Base-by-base conservation (phyloP, 257 asterid species). In the Leptodermis oblonga region DNA sequence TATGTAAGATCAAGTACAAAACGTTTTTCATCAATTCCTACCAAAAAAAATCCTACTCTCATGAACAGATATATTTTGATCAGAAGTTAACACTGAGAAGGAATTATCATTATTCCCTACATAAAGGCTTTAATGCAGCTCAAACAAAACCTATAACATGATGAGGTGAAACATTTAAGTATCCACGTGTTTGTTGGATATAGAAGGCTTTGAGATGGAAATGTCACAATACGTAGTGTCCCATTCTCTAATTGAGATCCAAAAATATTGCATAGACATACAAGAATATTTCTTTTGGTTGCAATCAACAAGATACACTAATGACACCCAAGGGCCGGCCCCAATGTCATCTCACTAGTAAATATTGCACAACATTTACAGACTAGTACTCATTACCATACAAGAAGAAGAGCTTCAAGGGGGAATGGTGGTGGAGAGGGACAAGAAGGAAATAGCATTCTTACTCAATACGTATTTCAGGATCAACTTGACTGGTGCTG, bases 401-500 rank as follows among this genome's bases (percentile, higher is more conserved):
- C 10, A 2, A 62, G 56, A 2, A 62, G 56, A 4, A 39, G 39
- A 45, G 43, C 56, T 65, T 31, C 5, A 45, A 42, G 23, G 1
- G 22, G 20, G 3, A 52, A 66, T 37, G 17, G 48, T 33, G 46
- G 45, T n/a, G 34, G 18, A 34, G 39, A 30, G 42, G 59, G 33
- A 36, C 20, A 37, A 42, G 49, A 72, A 41, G 33, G 54, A 60
- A 70, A 68, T 63, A 45, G 10, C 63, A 72, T 73, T 73, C 97
- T 86, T 84, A 90, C 97, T 93, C 97, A 45, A 93, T 78, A 53
- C 99, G 96, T 71, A 93, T 86, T 80, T 93, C 99, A 63, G 99
- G 99, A 79, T 93, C 99, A 71, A 90, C 99, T 86, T 93, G 99
- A 81, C 95, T 79, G 76, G 85, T 85, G 71, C 79, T 78, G 42